These are phyloP conservation scores for Termitomyces eurrhizus DNA, from an alignment of 768 basidiomycete species.

Conservation along the genomic window DNA sequence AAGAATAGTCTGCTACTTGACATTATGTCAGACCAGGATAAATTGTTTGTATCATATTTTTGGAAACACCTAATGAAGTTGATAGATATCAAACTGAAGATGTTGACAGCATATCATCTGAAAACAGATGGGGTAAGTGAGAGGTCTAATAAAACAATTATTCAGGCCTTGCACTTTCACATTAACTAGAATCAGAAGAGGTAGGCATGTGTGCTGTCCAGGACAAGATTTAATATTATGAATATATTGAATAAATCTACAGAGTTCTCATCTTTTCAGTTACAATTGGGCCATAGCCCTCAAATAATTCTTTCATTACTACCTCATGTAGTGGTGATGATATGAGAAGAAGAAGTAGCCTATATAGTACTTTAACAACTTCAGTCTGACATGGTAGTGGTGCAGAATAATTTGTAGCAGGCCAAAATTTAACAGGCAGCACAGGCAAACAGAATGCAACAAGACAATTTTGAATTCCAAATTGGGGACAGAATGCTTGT, in stretches of 20 bases:
- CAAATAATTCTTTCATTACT: too few species aligned
- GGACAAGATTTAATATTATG: too few species aligned
- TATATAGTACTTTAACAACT: too few species aligned
- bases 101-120: neutral
- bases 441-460: conserved; percentile 11
- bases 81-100: neutral
- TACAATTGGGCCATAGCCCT: too few species aligned
- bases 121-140: neutral
- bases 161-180: neutral
- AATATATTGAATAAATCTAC: too few species aligned
- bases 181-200: neutral
- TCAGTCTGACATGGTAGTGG: neutral
- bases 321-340: too few species aligned
- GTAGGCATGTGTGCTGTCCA: fast-evolving
- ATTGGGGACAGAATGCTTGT: conserved; percentile 26
- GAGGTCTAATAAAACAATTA: neutral
- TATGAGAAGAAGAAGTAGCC: too few species aligned
- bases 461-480: neutral
- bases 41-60: neutral
- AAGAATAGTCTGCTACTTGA: neutral
- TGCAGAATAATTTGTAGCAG: conserved; percentile 11
- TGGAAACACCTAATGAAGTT: neutral
- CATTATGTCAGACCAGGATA: neutral
- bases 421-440: neutral
- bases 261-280: too few species aligned